These are phyloP conservation scores for Telopea speciosissima DNA, from an alignment of 177 flowering plant genomes.

Conservation along the genomic window DNA sequence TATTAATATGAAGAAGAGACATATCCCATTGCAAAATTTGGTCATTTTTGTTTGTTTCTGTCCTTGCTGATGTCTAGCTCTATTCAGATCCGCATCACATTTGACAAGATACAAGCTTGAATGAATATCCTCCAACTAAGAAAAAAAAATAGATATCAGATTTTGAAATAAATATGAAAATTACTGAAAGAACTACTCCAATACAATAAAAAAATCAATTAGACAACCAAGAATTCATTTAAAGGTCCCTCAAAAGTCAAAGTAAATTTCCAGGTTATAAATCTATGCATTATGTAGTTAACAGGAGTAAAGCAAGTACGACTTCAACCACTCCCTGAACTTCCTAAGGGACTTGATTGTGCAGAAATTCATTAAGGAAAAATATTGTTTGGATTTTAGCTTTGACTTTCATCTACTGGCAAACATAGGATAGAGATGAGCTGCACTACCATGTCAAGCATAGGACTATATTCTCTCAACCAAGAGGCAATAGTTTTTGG, in stretches of 20 bases:
- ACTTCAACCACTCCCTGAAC: not conserved
- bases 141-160: slow-evolving; percentile 14
- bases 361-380: too few species aligned
- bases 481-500: too few species aligned
- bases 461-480: too few species aligned
- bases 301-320: not conserved
- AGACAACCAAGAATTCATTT: not conserved
- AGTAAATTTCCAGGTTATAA: not conserved
- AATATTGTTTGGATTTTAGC: too few species aligned
- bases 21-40: slow-evolving; percentile 85
- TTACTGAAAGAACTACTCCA: not conserved
- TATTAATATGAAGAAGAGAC: slow-evolving; percentile 76
- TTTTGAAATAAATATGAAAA: not conserved
- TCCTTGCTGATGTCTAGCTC: slow-evolving; percentile 83
- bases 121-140: slow-evolving; percentile 93
- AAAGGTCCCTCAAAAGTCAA: not conserved
- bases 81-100: slow-evolving; percentile 86
- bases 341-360: too few species aligned
- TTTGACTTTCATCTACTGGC: too few species aligned
- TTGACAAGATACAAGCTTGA: slow-evolving; percentile 98
- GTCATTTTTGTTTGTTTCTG: slow-evolving; percentile 85
- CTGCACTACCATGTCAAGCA: too few species aligned
- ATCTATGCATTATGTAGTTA: too few species aligned
- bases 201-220: slow-evolving; percentile 3
- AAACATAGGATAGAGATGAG: too few species aligned